These are phyloP conservation scores for Gossypium aridum DNA, from an alignment of 441 rosid genomes.

Conservation along the genomic window DNA sequence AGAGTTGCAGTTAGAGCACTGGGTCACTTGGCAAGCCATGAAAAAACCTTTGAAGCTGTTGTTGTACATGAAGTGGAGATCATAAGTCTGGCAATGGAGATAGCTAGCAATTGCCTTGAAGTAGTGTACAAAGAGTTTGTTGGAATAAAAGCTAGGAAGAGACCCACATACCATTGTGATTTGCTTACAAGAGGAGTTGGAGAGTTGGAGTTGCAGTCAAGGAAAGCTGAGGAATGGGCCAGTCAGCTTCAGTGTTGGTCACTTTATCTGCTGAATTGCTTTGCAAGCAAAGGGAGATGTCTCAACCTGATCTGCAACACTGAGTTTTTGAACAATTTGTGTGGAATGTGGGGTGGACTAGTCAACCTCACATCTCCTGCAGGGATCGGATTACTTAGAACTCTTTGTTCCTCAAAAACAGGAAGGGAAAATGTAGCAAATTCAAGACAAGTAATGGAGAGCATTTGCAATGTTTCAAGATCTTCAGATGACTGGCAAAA, in stretches of 20 bases:
- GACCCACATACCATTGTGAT: slow-evolving; percentile 62
- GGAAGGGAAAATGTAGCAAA: slow-evolving; percentile 51
- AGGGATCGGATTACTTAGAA: slow-evolving; percentile 54
- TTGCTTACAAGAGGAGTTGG: slow-evolving; percentile 69
- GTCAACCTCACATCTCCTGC: slow-evolving; percentile 46
- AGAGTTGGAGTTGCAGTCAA: slow-evolving; percentile 44
- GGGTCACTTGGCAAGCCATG: slow-evolving; percentile 67
- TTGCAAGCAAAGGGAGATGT: slow-evolving; percentile 48
- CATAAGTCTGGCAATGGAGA: slow-evolving; percentile 38
- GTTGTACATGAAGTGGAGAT: slow-evolving; percentile 46
- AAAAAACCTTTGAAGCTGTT: slow-evolving; percentile 44
- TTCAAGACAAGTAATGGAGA: slow-evolving; percentile 27
- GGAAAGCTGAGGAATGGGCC: slow-evolving; percentile 82
- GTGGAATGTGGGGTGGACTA: slow-evolving; percentile 65
- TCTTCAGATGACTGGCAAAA: slow-evolving; percentile 71
- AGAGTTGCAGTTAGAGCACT: slow-evolving; percentile 72
- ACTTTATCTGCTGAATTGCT: slow-evolving; percentile 59
- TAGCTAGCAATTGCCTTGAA: slow-evolving; percentile 38
- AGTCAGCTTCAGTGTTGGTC: slow-evolving; percentile 77
- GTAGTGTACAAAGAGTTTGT: slow-evolving; percentile 43
- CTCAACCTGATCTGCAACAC: slow-evolving; percentile 40
- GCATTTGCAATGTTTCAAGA: slow-evolving; percentile 53
- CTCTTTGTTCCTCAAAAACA: slow-evolving; percentile 38
- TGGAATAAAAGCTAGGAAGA: slow-evolving; percentile 36
- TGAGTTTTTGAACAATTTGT: slow-evolving; percentile 38